A percentile compares a stretch with the other conserved stretches of the same genome.
These are phyloP conservation scores for Lactarius hatsudake DNA, from an alignment of 768 basidiomycete genomes.

Conservation along the genomic window DNA sequence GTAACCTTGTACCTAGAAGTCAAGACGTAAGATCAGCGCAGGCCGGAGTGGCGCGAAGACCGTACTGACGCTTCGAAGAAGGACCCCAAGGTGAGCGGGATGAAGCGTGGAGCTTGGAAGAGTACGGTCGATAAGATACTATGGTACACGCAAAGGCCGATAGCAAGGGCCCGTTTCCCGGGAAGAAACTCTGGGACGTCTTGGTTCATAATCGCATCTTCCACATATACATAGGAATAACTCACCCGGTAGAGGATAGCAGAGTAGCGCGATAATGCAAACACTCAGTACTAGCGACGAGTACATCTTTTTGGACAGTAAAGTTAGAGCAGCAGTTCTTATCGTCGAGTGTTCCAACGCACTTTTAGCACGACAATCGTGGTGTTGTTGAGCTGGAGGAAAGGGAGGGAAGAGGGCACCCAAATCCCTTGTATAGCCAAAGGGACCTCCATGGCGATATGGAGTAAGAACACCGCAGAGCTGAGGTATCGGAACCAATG, in stretches of 20 bases:
- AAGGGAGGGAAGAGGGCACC: constrained; percentile 61
- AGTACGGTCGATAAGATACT: constrained; percentile 68
- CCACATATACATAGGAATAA: constrained; percentile 18
- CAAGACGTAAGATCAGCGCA: neutral
- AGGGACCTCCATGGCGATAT: constrained; percentile 76
- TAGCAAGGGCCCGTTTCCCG: constrained; percentile 79
- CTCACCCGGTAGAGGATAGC: constrained; percentile 69
- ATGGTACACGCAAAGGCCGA: constrained; percentile 76
- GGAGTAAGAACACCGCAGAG: constrained; percentile 69
- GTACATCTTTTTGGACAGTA: constrained; percentile 53
- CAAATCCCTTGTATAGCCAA: constrained; percentile 74
- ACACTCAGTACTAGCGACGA: constrained; percentile 58
- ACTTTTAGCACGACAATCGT: constrained; percentile 75
- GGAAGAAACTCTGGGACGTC: constrained; percentile 65
- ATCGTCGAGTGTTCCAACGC: constrained; percentile 17
- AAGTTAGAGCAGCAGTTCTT: neutral
- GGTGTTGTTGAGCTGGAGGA: constrained; percentile 81
- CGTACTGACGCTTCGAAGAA: constrained; percentile 56
- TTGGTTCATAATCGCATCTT: neutral
- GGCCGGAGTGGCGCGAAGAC: neutral
- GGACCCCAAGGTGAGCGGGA: constrained; percentile 67
- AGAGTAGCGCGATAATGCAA: constrained; percentile 61
- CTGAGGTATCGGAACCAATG: constrained; percentile 35
- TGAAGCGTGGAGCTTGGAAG: constrained; percentile 74
- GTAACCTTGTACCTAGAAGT: constrained; percentile 53